Base-by-base conservation (phyloP, 108 stramenopile genomes). In the Fragilaria radians region DNA sequence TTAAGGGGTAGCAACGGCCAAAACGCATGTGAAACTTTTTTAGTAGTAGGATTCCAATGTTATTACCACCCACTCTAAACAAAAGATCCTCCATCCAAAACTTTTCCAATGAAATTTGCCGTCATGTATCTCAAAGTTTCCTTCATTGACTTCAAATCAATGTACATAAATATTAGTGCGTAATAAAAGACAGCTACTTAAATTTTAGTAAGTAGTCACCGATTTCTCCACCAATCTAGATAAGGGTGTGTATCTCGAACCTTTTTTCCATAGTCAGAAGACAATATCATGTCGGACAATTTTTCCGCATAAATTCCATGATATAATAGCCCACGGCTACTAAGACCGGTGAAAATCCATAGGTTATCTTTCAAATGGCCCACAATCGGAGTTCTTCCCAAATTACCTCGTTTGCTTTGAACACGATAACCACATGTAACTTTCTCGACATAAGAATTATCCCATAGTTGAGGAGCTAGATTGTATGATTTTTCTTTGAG, bases 331-430 rank as follows among this genome's bases (percentile, higher is more conserved):
- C 91, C 91, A 48, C 91, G 64, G 55, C 85, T 82, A 52, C 86
- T 88, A 24, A 93, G 54, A 3, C 91, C 91, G 3, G 91, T 82
- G 45, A 83, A 89, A 2, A 93, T 66, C 86, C 86, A 93, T 25
- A 57, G 50, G 47, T 89, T 77, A 2, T 52, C 34, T n/a, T 3
- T 19, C 22, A 33, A 34, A 52, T 86, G 63, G 1, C 91, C 91
- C 47, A 89, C 54, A 46, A 93, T 87, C 30, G 91, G 91, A 61
- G 88, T 62, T 28, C 91, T 69, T 1, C 91, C 91, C 48, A 69
- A 65, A 14, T 46, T 66, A 42, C 91, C 88, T 30, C 91, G 73
- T 34, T 82, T 61, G 45, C 80, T 83, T 61, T 93, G 91, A 7
- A 93, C 82, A 36, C 91, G 54, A 2, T 61, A 70, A 18, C 86